phyloP scores from a whole-genome alignment of 192 early-diverging fungal genomes.

The Coemansia guatemalensis region DNA sequence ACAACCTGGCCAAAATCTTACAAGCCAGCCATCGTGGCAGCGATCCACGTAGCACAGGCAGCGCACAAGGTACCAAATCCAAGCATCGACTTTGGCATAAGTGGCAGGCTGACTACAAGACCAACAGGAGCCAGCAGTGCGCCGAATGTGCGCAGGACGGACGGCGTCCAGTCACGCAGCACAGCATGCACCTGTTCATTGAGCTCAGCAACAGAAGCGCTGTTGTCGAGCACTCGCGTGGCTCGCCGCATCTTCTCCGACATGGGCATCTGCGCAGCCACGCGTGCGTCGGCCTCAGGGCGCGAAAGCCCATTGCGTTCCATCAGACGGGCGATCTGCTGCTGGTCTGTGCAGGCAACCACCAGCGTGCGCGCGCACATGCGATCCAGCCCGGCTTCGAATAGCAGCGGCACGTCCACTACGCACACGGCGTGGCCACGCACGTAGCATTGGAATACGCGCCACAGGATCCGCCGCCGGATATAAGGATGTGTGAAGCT shows the following conservation, averaged over 20 bases:
- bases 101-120: conserved; percentile 19
- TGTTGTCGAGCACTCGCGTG: conserved; percentile 85
- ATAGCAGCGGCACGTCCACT: conserved; percentile 91
- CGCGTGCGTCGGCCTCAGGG: conserved; percentile 66
- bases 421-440: conserved; percentile 68
- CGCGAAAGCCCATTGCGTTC: conserved; percentile 62
- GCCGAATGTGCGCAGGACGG: conserved; percentile 15
- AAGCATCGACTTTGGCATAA: conserved; percentile 12
- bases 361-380: conserved; percentile 74
- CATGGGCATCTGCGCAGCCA: conserved; percentile 82
- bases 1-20: background rate
- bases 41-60: conserved; percentile 25
- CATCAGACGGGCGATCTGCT: conserved; percentile 76
- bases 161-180: conserved; percentile 31
- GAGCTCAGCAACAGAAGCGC: conserved; percentile 57
- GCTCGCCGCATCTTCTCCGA: conserved; percentile 76
- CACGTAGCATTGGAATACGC: conserved; percentile 68
- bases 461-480: conserved; percentile 73
- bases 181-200: conserved; percentile 17
- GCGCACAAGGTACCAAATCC: conserved; percentile 32
- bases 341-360: conserved; percentile 66
- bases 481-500: conserved; percentile 85
- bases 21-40: conserved; percentile 11
- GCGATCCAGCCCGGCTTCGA: conserved; percentile 77
- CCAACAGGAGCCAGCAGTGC: conserved; percentile 40